Evolutionary conservation across 2,329 filamentous ascomycete species (phyloP), one percentile per base, ranked within the genome.

Genomic region (Periconia sp.): DNA sequence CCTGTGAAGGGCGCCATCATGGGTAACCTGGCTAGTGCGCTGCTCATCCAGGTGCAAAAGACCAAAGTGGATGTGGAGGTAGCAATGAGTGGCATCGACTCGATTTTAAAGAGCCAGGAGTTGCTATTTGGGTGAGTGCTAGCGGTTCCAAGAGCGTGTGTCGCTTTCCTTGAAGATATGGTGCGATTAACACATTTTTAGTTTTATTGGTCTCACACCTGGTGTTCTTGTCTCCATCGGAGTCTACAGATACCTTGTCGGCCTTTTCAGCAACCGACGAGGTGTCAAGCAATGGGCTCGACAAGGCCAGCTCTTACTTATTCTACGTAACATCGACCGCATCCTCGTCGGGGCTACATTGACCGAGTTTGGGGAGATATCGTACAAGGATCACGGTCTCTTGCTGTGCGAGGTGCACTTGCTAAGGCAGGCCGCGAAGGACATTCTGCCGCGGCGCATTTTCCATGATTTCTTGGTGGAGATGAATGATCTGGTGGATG

Each of bases 31-130:
- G 84, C 97, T 35, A 87, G 93, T 48, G 92, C 93, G 5, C 84
- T 99, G 27, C 81, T 99, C 43, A 97, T 99, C 51, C 94, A 99
- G 70, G 88, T 99, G 37, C 94, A 99, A 69, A 99, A 99, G 81
- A 97, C 94, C 19, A 99, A 99, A 78, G 94, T 99, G 9, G 94
- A 99, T 68, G 86, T 99, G 13, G 94, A 99, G 74, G 87, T 97
- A 56, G 94, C 94, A 14, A 92, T 99, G 77, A 91, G 90, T 55
- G 94, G 94, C 17, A 99, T 99, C 60, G 93, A 99, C 78, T 86
- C 91, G 33, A 82, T 99, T 31, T 82, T 99, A 53, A 96, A 94
- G 77, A 97, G 92, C 67, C 94, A 99, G 70, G 93, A 99, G 71
- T 82, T 99, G 45, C 90, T 99, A 20, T 99, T 99, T 76, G 94